Percentiles rank a stretch among this genome's conserved stretches.
phyloP scores from a whole-genome alignment of 208 protist species.

The Acanthamoeba healyi region DNA sequence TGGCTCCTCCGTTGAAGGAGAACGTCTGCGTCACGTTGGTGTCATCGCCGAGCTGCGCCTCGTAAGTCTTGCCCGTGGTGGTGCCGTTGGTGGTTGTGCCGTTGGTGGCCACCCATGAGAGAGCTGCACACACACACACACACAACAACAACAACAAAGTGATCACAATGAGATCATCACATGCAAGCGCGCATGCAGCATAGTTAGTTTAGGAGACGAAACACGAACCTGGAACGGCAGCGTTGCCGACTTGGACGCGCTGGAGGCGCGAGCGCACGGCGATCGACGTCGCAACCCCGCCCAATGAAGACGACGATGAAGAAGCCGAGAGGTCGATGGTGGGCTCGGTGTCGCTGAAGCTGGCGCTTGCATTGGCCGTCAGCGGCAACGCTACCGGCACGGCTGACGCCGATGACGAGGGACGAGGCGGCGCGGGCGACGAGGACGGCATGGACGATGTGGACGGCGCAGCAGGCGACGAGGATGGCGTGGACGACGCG shows the following conservation, averaged over 20 bases:
- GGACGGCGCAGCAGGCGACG: background rate
- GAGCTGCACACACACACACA: no score
- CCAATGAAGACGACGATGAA: background rate
- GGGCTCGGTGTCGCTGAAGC: background rate
- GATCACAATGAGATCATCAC: no score
- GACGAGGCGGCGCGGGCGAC: background rate
- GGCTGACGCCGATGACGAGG: background rate
- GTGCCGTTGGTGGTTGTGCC: background rate
- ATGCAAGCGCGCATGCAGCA: no score
- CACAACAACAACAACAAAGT: no score
- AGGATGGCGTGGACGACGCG: background rate
- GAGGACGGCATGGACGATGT: background rate
- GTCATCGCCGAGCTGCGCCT: background rate
- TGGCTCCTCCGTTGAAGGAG: background rate
- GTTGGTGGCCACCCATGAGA: background rate
- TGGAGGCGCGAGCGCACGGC: background rate
- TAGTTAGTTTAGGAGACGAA: no score
- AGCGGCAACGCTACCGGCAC: background rate
- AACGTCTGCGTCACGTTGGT: conserved; percentile 7
- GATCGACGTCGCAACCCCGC: background rate
- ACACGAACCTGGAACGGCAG: background rate
- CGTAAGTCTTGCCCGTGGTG: background rate
- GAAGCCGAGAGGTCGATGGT: background rate
- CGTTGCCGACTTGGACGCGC: background rate
- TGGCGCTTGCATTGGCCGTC: background rate